Conservation (phyloP, 768 basidiomycete genomes). For the Rhodotorula graminis region DNA sequence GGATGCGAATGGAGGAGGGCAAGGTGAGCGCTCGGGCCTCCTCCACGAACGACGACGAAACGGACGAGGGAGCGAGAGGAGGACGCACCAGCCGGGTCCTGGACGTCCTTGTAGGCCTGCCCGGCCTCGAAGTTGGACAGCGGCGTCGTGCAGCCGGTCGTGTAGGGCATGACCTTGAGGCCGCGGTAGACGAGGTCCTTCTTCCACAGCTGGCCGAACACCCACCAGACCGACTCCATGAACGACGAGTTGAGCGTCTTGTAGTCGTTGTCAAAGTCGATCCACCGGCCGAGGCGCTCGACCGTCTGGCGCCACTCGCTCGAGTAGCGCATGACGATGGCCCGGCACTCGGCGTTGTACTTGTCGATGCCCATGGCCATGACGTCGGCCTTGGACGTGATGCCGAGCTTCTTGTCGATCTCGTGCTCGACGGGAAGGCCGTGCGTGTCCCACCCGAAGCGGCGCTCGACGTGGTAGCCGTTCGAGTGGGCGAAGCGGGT, state of each 20-base stretch:
- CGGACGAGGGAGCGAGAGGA: no score
- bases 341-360: conserved; percentile 94
- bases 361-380: conserved; percentile 91
- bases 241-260: conserved; percentile 88
- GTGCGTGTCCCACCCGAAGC: conserved; percentile 99
- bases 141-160: conserved; percentile 90
- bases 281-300: conserved; percentile 98
- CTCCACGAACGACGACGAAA: no score
- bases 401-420: conserved; percentile 92
- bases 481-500: conserved; percentile 91
- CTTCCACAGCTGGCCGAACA: conserved; percentile 86
- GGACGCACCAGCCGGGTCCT: conserved; percentile 76
- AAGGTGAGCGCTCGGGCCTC: neutral
- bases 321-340: conserved; percentile 95
- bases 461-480: conserved; percentile 82
- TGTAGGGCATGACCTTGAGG: conserved; percentile 94
- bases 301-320: conserved; percentile 91
- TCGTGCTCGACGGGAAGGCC: conserved; percentile 98
- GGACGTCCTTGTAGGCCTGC: conserved; percentile 82
- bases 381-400: conserved; percentile 89
- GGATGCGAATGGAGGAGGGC: no score
- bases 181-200: conserved; percentile 90
- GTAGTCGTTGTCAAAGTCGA: conserved; percentile 99
- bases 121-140: conserved; percentile 97
- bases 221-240: conserved; percentile 99